A percentile compares a stretch with the other conserved stretches of the same genome.
Evolutionary conservation across 192 early-diverging fungal genomes (phyloP).

Genomic region (Backusella westeae): DNA sequence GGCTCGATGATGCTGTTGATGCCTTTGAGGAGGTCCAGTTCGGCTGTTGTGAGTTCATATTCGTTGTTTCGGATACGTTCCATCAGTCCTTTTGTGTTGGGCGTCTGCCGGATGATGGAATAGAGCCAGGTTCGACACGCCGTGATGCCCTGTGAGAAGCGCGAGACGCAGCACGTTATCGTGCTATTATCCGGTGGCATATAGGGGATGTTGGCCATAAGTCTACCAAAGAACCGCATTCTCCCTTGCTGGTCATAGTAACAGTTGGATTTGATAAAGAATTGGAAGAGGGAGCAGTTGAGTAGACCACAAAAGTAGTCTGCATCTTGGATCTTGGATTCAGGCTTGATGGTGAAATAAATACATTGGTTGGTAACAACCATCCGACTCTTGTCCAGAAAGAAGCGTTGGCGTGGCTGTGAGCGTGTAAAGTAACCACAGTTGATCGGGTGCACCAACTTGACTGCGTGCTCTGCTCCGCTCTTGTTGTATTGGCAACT

Average conservation of each 20-base stretch:
- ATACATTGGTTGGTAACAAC: slow-evolving; percentile 62
- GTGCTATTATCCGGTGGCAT: slow-evolving; percentile 1
- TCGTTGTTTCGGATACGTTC: slow-evolving; percentile 24
- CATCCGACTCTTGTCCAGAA: slow-evolving; percentile 39
- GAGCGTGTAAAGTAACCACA: slow-evolving; percentile 52
- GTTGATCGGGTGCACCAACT: slow-evolving; percentile 59
- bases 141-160: slow-evolving; percentile 8
- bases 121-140: slow-evolving; percentile 15
- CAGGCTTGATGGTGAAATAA: slow-evolving; percentile 43
- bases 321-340: slow-evolving; percentile 9
- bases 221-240: slow-evolving; percentile 54
- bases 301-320: slow-evolving; percentile 41
- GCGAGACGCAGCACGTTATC: slow-evolving; percentile 3
- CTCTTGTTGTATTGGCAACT: slow-evolving; percentile 53
- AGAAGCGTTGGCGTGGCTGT: slow-evolving; percentile 56
- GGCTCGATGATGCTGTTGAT: not conserved
- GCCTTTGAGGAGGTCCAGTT: not conserved
- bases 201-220: slow-evolving; percentile 58
- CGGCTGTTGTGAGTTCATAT: slow-evolving; percentile 11
- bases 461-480: slow-evolving; percentile 46
- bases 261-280: slow-evolving; percentile 45
- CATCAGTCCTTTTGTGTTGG: not conserved
- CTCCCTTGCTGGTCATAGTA: slow-evolving; percentile 57
- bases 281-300: slow-evolving; percentile 47
- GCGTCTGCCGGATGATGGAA: not conserved